Evolutionary conservation across 768 basidiomycete species (phyloP), one percentile per base, ranked within the genome.

Genomic region (Nidularia sp.): DNA sequence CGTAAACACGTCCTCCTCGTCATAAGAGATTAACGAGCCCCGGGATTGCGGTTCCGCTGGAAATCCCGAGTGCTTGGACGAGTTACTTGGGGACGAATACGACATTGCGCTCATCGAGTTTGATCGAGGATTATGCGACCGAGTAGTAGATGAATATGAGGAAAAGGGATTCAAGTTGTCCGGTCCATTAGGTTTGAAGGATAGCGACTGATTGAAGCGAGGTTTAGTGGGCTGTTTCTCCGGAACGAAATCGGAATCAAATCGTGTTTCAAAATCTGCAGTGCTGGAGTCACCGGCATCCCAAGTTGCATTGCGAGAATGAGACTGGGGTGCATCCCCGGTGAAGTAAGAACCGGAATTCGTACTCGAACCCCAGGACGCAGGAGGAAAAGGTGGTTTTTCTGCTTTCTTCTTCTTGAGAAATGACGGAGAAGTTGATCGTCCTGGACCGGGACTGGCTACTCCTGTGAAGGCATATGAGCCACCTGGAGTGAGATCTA

Each of bases 381-480:
- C 59, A 3, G 88, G 88, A 33, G 89, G 88, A 54, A 88, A 90
- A 2, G 73, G 61, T 0, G 62, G 32, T 39, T 67, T 67, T 15
- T 70, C 59, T 9, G 65, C 57, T 49, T 68, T 73, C 54, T 77
- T 80, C 63, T 80, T 82, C 66, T 78, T 81, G 53, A 69, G 73
- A 25, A 75, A 60, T 52, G 72, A 67, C 1, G 70, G 67, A 0
- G 72, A 66, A 35, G 9, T 39, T 39, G 36, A 39, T 9, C 36
- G 9, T 9, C 9, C 9, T 39, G 36, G 15, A 7, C 61, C 66
- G 25, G 79, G 70, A 52, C 73, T 80, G 44, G 68, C 70, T n/a
- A 75, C 53, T n/a, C 79, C 72, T 31, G 74, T 74, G 54, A 93
- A 93, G 12, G 74, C 75, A 66, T 93, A 92, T 7, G 59, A 55